Base-by-base conservation (phyloP, 1,284 basidiomycete genomes). In the Tylopilus sp. region DNA sequence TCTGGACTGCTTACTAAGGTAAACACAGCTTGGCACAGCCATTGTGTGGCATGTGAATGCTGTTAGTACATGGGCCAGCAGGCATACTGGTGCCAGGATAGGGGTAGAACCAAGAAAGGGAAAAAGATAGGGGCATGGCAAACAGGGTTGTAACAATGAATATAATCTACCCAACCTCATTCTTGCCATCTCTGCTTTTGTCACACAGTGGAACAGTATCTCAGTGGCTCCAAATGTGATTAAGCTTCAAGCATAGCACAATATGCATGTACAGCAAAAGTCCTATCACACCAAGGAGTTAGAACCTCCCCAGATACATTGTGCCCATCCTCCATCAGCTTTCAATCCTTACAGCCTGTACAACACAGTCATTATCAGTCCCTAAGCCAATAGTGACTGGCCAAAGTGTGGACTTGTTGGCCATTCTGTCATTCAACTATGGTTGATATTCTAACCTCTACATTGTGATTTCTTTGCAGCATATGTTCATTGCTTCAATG, bases 101-200 rank as follows among this genome's bases (percentile, higher is more conserved):
- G n/a, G n/a, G n/a, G n/a, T n/a, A n/a, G n/a, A n/a, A n/a, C n/a
- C n/a, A n/a, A n/a, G n/a, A n/a, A n/a, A n/a, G n/a, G n/a, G n/a
- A n/a, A n/a, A n/a, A n/a, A n/a, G n/a, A n/a, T n/a, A n/a, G n/a
- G n/a, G n/a, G n/a, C n/a, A n/a, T n/a, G n/a, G n/a, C n/a, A n/a
- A n/a, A n/a, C n/a, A n/a, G n/a, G n/a, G n/a, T n/a, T n/a, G n/a
- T n/a, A n/a, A n/a, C n/a, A n/a, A n/a, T n/a, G n/a, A n/a, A 17
- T 72, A 71, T 50, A 4, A 48, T 1, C 48, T 72, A 25, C 65
- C 54, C 9, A 56, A 70, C 45, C 68, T 72, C 14, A 37, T 12
- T 17, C 33, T 39, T 5, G 50, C 64, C 17, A 25, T 71, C 12
- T 64, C n/a, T 2, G 25, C 37, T 10, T 65, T 64, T 29, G 14